A percentile compares a stretch with the other conserved stretches of the same genome.
phyloP scores from a whole-genome alignment of 2,329 filamentous ascomycete species.

The Fusarium verrucosum region DNA sequence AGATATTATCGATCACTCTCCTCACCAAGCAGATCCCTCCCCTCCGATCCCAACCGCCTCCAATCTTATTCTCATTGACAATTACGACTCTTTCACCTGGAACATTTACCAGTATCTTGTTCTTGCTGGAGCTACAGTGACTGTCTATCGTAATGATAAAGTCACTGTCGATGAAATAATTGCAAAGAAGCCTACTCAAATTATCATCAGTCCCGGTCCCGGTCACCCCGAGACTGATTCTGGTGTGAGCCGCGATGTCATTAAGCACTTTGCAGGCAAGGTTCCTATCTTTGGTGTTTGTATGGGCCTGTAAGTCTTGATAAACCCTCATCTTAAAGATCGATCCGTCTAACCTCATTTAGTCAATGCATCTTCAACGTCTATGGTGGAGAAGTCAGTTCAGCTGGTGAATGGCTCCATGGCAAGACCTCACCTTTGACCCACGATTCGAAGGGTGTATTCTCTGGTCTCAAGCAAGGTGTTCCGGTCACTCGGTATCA shows the following conservation, averaged over 20 bases:
- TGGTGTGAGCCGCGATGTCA: constrained; percentile 91
- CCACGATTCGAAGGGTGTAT: constrained; percentile 93
- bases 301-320: constrained; percentile 84
- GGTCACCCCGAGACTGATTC: constrained; percentile 93
- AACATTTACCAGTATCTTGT: constrained; percentile 99
- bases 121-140: constrained; percentile 91
- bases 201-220: constrained; percentile 94
- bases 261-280: constrained; percentile 90
- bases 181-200: constrained; percentile 84
- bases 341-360: background rate
- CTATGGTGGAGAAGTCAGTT: constrained; percentile 90
- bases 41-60: constrained; percentile 79
- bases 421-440: constrained; percentile 93
- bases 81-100: constrained; percentile 99
- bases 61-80: constrained; percentile 96
- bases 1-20: constrained; percentile 80
- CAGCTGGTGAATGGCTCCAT: constrained; percentile 94
- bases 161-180: constrained; percentile 86
- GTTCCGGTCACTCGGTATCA: constrained; percentile 95
- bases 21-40: constrained; percentile 80
- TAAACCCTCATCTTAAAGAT: background rate
- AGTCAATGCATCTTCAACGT: constrained; percentile 95
- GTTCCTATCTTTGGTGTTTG: constrained; percentile 97
- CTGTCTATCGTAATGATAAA: constrained; percentile 92
- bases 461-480: constrained; percentile 79